Evolutionary conservation across 805 yeast species (phyloP), one percentile per base, ranked within the genome.

Genomic region (Tetrapisispora arboricola): DNA sequence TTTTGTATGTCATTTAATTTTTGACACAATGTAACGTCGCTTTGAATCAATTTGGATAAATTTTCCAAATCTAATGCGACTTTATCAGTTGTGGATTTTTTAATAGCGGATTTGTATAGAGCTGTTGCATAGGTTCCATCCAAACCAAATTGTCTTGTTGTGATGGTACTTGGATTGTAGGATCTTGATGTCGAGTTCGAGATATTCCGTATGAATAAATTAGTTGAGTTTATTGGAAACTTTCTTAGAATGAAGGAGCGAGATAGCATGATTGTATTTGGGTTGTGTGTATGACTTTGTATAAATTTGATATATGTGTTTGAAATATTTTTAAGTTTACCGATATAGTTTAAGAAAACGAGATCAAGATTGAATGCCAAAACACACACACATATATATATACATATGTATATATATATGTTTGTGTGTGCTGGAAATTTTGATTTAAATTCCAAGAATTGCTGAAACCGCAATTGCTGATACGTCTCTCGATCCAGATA

Each of bases 81-180:
- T 48, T 78, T 67, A 50, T 80, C 90, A 53, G 87, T 68, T 8
- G 84, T 70, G 26, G 94, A 76, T 54, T 77, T 78, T 72, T 85
- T 82, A 53, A 81, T 81, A 41, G 97, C 82, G 20, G 97, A 96
- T 41, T 88, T 72, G 78, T 80, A 90, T 56, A 92, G 75, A 38
- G 98, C 41, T 11, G 41, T 38, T 15, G 41, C 41, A 27, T 38
- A 38, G 21, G 41, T 38, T 61, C 97, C 98, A 55, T 88, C 96
- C 53, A 90, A 70, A 49, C 97, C 97, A 58, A 76, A 90, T 64
- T 32, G 35, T 31, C 40, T 30, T 24, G 40, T 38, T 12, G 40
- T 38, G 16, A 38, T 18, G 2, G 18, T 9, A 17, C 28, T 22
- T 10, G 39, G 24, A 36, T 29, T 28, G 12, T 29, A 36, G 12